Conservation (phyloP, 768 basidiomycete species). For the Mycena rosella region DNA sequence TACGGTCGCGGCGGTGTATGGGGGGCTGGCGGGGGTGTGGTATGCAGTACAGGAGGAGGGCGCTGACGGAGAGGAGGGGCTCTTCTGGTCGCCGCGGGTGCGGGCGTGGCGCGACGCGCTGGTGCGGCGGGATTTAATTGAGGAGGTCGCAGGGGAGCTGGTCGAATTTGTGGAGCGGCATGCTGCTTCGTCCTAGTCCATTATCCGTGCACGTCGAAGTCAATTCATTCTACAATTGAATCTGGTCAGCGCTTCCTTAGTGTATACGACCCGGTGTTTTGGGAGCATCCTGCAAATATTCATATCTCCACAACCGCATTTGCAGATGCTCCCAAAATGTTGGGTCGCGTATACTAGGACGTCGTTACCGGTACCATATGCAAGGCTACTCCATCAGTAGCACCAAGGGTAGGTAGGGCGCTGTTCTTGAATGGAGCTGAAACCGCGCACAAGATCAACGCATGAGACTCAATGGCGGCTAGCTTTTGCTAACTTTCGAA, state of each 20-base stretch:
- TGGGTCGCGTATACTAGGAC: slow-evolving; percentile 6
- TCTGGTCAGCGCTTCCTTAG: slow-evolving; percentile 23
- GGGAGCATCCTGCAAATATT: too few relatives aligned
- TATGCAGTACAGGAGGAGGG: slow-evolving; percentile 48
- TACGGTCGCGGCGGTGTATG: slow-evolving; percentile 61
- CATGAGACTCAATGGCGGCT: too few relatives aligned
- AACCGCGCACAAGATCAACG: too few relatives aligned
- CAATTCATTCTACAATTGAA: slow-evolving; percentile 22
- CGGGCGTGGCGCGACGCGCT: slow-evolving; percentile 49
- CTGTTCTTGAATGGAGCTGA: background rate
- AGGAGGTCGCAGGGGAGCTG: slow-evolving; percentile 53
- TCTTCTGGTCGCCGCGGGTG: slow-evolving; percentile 56
- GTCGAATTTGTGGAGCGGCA: background rate
- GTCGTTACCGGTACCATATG: background rate
- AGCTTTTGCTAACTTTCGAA: too few relatives aligned
- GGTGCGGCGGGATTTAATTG: slow-evolving; percentile 50
- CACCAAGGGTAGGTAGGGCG: background rate
- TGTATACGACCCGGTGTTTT: too few relatives aligned
- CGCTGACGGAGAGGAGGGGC: background rate
- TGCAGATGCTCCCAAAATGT: slow-evolving; percentile 6
- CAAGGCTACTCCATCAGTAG: background rate
- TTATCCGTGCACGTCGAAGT: slow-evolving; percentile 22
- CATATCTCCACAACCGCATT: too few relatives aligned
- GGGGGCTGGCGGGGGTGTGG: slow-evolving; percentile 60
- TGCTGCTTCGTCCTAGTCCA: slow-evolving; percentile 24